Evolutionary conservation across 306 rosid genomes (phyloP).

Genomic region (Cicer pinnatifidum): DNA sequence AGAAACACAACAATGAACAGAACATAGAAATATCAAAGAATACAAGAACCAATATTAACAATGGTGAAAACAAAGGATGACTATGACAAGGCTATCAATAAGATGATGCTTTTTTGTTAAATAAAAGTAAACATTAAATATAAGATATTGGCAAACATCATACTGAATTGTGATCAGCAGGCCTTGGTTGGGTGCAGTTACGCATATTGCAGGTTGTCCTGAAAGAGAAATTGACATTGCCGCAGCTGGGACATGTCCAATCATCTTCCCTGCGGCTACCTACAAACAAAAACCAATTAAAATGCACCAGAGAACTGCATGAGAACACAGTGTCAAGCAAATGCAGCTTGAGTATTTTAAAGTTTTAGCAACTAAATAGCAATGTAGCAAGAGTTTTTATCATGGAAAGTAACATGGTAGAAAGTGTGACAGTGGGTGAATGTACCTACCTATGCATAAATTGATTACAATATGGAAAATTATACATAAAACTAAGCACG

Average conservation of each 20-base stretch:
- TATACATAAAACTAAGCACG: not conserved
- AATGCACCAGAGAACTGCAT: conserved; percentile 12
- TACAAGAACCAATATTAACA: conserved; percentile 6
- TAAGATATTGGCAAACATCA: conserved; percentile 14
- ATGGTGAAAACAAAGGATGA: not conserved
- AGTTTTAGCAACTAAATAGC: not conserved
- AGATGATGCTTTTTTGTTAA: not conserved
- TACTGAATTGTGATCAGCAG: conserved; percentile 91
- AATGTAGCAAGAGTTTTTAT: not conserved
- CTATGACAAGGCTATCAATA: not conserved
- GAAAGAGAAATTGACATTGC: conserved; percentile 96
- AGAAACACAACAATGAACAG: not conserved
- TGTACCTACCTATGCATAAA: not conserved
- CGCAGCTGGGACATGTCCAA: conserved; percentile 99
- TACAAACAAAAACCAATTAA: conserved; percentile 46
- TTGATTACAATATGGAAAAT: not conserved
- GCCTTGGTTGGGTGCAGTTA: conserved; percentile 98
- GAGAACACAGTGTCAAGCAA: not conserved
- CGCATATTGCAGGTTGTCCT: conserved; percentile 99
- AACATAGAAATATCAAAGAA: not conserved
- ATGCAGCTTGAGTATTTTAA: not conserved
- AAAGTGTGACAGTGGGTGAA: not conserved
- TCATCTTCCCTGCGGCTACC: conserved; percentile 99
- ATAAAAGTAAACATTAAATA: not conserved
- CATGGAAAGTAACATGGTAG: not conserved